A percentile compares a stretch with the other conserved stretches of the same genome.
These are phyloP conservation scores for Coffea canephora DNA, from an alignment of 257 asterid species.

Conservation along the genomic window DNA sequence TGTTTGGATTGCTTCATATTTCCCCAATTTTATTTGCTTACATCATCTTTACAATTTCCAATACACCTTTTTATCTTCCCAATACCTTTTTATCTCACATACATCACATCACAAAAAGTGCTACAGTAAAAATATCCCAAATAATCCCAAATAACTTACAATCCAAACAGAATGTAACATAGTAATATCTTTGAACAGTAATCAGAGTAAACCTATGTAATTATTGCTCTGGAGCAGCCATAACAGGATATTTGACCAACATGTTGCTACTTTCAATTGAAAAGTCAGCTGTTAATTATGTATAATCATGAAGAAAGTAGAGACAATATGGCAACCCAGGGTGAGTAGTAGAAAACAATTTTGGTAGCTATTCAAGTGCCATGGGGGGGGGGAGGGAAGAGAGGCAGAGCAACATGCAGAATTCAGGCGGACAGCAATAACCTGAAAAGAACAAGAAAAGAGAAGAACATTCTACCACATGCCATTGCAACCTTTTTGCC, in stretches of 20 bases:
- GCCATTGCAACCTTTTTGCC: not conserved
- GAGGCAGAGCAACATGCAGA: constrained; percentile 7
- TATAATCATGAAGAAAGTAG: not conserved
- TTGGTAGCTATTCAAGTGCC: not conserved
- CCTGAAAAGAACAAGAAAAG: not conserved
- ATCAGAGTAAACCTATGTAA: not conserved
- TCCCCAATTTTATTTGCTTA: no score
- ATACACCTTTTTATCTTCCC: no score
- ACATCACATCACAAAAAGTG: no score
- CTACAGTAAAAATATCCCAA: no score
- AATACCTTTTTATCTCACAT: no score
- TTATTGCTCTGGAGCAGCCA: not conserved
- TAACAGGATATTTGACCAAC: constrained; percentile 9
- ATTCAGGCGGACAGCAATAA: constrained; percentile 9
- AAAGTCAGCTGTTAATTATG: not conserved
- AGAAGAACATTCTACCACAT: constrained; percentile 1
- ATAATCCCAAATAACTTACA: no score
- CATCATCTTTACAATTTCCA: no score
- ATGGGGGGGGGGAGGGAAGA: not conserved
- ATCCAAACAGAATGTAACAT: no score
- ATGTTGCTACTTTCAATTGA: not conserved
- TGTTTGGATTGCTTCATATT: no score
- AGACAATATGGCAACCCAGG: not conserved
- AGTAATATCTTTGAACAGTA: not conserved
- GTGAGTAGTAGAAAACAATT: not conserved